These are phyloP conservation scores for Bonia amplexicaulis DNA, from an alignment of 176 grass and related monocot genomes.

Conservation along the genomic window DNA sequence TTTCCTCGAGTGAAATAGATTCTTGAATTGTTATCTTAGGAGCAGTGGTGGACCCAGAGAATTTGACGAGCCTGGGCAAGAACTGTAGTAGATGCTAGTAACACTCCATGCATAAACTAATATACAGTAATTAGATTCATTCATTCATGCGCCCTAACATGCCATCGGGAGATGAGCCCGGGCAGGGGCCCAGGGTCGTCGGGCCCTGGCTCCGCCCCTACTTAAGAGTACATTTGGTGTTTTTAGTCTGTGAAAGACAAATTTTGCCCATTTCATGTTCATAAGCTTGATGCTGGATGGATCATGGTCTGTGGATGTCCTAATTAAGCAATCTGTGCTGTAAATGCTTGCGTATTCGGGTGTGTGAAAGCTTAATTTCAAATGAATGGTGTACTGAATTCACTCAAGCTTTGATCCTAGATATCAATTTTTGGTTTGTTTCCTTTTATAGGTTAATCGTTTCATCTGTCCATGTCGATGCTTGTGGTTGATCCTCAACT, in stretches of 20 bases:
- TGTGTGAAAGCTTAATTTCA: background rate
- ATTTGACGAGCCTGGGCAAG: too few relatives aligned
- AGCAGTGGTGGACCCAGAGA: too few relatives aligned
- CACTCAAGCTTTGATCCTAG: background rate
- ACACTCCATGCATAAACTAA: too few relatives aligned
- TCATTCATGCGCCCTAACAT: too few relatives aligned
- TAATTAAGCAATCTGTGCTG: slow-evolving; percentile 2
- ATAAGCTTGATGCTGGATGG: slow-evolving; percentile 20
- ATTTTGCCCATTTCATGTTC: background rate
- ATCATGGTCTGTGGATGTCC: background rate
- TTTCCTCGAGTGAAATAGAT: slow-evolving; percentile 39
- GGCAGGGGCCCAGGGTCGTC: too few relatives aligned
- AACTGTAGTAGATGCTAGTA: too few relatives aligned
- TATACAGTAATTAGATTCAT: too few relatives aligned
- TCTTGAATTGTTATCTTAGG: slow-evolving; percentile 17
- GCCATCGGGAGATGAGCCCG: too few relatives aligned
- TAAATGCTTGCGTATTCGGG: background rate
- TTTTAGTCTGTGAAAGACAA: background rate
- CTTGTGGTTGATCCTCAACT: background rate
- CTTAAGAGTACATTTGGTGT: slow-evolving; percentile 8
- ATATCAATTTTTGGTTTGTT: background rate
- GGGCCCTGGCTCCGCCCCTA: too few relatives aligned
- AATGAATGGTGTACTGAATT: background rate
- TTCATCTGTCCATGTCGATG: background rate
- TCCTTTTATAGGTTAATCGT: background rate